Conservation (phyloP, 352 stramenopile genomes). For the Aphanomyces astaci region DNA sequence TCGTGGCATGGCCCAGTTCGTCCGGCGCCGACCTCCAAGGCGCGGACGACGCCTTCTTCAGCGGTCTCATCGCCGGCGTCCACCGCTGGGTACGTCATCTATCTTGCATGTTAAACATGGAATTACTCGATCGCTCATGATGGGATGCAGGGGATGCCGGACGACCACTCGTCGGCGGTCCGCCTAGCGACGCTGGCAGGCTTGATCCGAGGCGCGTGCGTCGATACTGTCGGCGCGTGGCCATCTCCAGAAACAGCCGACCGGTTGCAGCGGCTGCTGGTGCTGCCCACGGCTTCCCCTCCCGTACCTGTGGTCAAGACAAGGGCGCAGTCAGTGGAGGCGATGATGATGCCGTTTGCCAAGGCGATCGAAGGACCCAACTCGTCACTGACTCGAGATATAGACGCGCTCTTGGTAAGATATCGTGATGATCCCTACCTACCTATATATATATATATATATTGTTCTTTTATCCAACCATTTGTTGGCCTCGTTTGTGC, state of each 20-base stretch:
- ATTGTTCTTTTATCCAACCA: no score
- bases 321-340: not conserved
- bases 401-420: slow-evolving; percentile 21
- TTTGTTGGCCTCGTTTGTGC: no score
- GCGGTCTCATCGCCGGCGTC: slow-evolving; percentile 19
- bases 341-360: slow-evolving; percentile 6
- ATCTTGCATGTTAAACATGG: no score
- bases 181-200: slow-evolving; percentile 9
- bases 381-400: slow-evolving; percentile 11
- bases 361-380: slow-evolving; percentile 17
- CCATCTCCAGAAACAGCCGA: not conserved
- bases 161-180: not conserved
- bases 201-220: not conserved
- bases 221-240: not conserved
- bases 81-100: slow-evolving; percentile 19
- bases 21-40: not conserved
- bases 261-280: slow-evolving; percentile 1
- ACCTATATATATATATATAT: no score
- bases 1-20: not conserved
- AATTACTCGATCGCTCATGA: not conserved
- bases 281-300: not conserved
- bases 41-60: slow-evolving; percentile 20
- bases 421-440: no score
- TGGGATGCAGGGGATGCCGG: not conserved
- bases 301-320: not conserved